These are phyloP conservation scores for Chalciporus sp. DNA, from an alignment of 1,284 basidiomycete species.

Conservation along the genomic window DNA sequence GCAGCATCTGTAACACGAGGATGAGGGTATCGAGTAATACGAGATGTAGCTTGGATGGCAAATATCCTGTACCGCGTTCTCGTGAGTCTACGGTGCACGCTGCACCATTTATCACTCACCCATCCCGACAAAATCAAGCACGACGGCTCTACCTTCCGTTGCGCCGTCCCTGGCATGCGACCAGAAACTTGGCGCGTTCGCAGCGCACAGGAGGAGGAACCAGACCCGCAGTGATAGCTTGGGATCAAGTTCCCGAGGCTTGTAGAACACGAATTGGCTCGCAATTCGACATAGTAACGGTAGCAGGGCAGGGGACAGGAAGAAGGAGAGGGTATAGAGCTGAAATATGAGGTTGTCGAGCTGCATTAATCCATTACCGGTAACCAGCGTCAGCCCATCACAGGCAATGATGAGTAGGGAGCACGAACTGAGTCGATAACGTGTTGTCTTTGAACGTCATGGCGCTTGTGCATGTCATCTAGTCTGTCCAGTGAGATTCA, in stretches of 20 bases:
- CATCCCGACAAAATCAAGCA: slow-evolving; percentile 78
- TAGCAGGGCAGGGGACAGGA: slow-evolving; percentile 68
- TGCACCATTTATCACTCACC: slow-evolving; percentile 45
- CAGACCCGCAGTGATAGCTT: slow-evolving; percentile 64
- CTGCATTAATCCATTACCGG: slow-evolving; percentile 38
- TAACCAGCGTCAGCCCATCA: slow-evolving; percentile 17
- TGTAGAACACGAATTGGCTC: slow-evolving; percentile 65
- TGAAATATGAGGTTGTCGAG: slow-evolving; percentile 72
- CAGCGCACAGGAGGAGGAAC: slow-evolving; percentile 55
- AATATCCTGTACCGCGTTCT: slow-evolving; percentile 45
- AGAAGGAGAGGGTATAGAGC: slow-evolving; percentile 72
- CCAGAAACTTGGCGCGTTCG: slow-evolving; percentile 64
- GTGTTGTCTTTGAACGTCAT: slow-evolving; percentile 75
- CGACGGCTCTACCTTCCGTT: slow-evolving; percentile 54
- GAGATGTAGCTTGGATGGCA: slow-evolving; percentile 63
- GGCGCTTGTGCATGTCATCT: slow-evolving; percentile 72
- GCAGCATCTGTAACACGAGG: slow-evolving; percentile 61
- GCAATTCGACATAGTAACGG: slow-evolving; percentile 53
- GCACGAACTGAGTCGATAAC: slow-evolving; percentile 68
- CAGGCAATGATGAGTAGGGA: not conserved
- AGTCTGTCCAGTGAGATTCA: slow-evolving; percentile 23
- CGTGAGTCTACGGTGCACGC: slow-evolving; percentile 11
- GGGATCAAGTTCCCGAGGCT: slow-evolving; percentile 63
- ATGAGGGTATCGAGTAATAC: slow-evolving; percentile 68
- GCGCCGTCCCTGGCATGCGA: slow-evolving; percentile 54